Evolutionary conservation across 129 eudicot genomes (phyloP).

Genomic region (Dittrichia graveolens): DNA sequence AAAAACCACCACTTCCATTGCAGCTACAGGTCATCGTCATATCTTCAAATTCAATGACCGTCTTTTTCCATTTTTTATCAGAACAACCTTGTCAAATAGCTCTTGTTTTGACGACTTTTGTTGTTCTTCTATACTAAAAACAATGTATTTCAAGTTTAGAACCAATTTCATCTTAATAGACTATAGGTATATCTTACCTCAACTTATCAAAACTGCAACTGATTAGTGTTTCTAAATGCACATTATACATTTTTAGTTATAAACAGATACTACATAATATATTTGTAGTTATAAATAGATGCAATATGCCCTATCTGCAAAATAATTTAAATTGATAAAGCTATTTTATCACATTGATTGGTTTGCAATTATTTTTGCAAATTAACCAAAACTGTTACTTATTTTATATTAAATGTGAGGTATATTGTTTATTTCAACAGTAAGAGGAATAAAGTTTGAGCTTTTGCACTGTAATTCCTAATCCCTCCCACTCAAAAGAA

Average conservation of each 20-base stretch:
- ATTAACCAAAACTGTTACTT: neutral
- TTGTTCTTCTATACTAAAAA: neutral
- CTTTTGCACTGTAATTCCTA: neutral
- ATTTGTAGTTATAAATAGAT: too few relatives aligned
- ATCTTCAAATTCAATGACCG: neutral
- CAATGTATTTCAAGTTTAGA: slow-evolving; percentile 9
- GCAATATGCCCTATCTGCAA: neutral
- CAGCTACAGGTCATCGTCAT: slow-evolving; percentile 6
- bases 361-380: neutral
- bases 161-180: neutral
- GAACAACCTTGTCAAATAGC: neutral
- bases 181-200: neutral
- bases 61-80: neutral
- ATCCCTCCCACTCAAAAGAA: neutral
- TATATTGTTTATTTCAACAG: neutral
- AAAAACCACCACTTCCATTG: neutral
- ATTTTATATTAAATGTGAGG: neutral
- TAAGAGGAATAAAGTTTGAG: neutral
- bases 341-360: neutral
- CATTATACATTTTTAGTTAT: neutral
- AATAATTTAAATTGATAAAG: neutral
- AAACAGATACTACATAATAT: neutral
- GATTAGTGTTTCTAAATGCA: neutral
- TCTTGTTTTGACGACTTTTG: neutral
- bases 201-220: neutral